A percentile compares a stretch with the other conserved stretches of the same genome.
These are phyloP conservation scores for Ganoderma resinaceum DNA, from an alignment of 1,284 basidiomycete species.

Conservation along the genomic window DNA sequence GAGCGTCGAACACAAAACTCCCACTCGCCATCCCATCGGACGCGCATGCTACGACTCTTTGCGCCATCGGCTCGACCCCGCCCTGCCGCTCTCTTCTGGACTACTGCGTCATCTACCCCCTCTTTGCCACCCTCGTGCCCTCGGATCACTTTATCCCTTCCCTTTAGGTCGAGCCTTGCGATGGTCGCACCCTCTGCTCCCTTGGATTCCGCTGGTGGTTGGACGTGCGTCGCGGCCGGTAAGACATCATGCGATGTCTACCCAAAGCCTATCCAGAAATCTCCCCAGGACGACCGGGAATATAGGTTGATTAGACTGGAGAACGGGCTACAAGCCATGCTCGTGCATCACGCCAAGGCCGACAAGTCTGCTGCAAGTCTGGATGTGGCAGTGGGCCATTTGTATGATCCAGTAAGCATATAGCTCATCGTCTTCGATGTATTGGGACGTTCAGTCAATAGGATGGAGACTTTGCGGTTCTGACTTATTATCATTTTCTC, in stretches of 20 bases:
- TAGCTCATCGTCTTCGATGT: conserved; percentile 24
- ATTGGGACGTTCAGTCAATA: not conserved
- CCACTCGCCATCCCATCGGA: conserved; percentile 7
- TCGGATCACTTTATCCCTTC: conserved; percentile 10
- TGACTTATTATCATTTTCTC: not conserved
- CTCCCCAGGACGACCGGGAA: conserved; percentile 77
- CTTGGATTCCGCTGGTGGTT: conserved; percentile 26
- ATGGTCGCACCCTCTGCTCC: conserved; percentile 25
- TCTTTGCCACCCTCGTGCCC: not conserved
- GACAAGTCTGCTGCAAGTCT: conserved; percentile 97
- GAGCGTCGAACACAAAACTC: conserved; percentile 12
- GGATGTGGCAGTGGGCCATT: conserved; percentile 95
- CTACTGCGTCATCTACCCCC: not conserved
- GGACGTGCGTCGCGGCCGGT: conserved; percentile 32
- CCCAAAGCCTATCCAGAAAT: conserved; percentile 75
- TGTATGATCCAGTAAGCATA: conserved; percentile 87
- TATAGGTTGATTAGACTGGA: conserved; percentile 86
- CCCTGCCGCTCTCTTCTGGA: conserved; percentile 14
- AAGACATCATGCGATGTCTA: conserved; percentile 50
- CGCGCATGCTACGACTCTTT: conserved; percentile 29
- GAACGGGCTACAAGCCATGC: conserved; percentile 88
- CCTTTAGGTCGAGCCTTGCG: conserved; percentile 17
- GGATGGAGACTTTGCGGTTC: not conserved
- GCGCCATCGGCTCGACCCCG: conserved; percentile 24
- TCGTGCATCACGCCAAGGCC: conserved; percentile 87